Conservation (phyloP, 495 filamentous ascomycete genomes). For the Margaritispora aquatica region DNA sequence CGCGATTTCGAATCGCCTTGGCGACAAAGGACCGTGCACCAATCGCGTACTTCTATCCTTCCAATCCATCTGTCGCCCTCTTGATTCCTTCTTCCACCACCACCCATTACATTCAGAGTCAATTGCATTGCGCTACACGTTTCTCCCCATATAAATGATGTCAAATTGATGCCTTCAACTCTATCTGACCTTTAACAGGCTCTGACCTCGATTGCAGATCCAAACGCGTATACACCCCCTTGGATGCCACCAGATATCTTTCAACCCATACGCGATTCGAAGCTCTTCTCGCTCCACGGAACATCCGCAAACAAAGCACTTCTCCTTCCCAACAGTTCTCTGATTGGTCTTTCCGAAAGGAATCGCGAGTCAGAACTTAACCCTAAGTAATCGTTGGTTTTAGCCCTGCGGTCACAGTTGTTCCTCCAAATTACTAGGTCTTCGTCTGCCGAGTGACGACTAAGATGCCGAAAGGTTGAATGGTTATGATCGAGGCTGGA, state of each 20-base stretch:
- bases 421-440: constrained; percentile 37
- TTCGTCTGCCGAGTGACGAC: constrained; percentile 17
- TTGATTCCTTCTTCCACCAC: background rate
- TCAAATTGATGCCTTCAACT: constrained; percentile 6
- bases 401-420: constrained; percentile 44
- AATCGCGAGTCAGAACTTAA: constrained; percentile 70
- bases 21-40: too few species aligned
- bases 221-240: constrained; percentile 15
- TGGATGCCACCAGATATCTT: constrained; percentile 19
- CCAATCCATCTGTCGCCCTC: too few species aligned
- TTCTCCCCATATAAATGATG: background rate
- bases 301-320: constrained; percentile 41
- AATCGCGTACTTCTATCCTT: too few species aligned
- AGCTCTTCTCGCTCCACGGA: constrained; percentile 33
- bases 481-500: constrained; percentile 12
- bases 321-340: constrained; percentile 52
- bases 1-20: too few species aligned
- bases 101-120: constrained; percentile 18
- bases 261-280: constrained; percentile 17
- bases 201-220: constrained; percentile 10
- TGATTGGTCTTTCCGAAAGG: background rate
- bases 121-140: constrained; percentile 18
- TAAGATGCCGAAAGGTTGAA: constrained; percentile 20
- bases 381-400: constrained; percentile 62
- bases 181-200: constrained; percentile 4